These are phyloP conservation scores for Colletotrichum acutatum DNA, from an alignment of 2,329 filamentous ascomycete species.

Conservation along the genomic window DNA sequence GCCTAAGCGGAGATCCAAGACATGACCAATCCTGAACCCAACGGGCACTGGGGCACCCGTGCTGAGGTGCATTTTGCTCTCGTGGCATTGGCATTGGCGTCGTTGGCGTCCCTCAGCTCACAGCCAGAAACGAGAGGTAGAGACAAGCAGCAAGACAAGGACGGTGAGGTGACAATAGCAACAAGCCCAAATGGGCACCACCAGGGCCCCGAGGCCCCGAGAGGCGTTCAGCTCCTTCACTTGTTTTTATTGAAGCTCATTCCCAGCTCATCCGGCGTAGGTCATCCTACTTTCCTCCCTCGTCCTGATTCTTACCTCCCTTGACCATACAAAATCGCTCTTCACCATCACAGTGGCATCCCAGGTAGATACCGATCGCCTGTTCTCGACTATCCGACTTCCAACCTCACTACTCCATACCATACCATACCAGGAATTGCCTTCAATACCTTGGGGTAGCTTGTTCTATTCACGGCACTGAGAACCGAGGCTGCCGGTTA, in stretches of 20 bases:
- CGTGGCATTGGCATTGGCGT: conserved; percentile 27
- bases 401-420: neutral
- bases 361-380: too few species aligned
- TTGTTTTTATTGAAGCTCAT: conserved; percentile 27
- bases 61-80: conserved; percentile 27
- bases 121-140: too few species aligned
- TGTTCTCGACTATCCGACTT: neutral
- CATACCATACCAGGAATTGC: neutral
- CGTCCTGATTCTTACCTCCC: neutral
- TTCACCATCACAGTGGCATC: neutral
- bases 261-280: conserved; percentile 3
- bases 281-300: neutral
- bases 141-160: conserved; percentile 7
- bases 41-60: conserved; percentile 5
- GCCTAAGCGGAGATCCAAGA: conserved; percentile 20
- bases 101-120: conserved; percentile 26
- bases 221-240: neutral
- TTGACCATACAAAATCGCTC: neutral
- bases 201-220: conserved; percentile 9
- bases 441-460: neutral
- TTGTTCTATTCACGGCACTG: neutral
- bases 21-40: conserved; percentile 15
- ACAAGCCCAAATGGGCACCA: conserved; percentile 22
- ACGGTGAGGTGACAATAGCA: conserved; percentile 18
- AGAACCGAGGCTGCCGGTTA: neutral